Conservation (phyloP, 2,329 filamentous ascomycete genomes). For the Beauveria sp. region DNA sequence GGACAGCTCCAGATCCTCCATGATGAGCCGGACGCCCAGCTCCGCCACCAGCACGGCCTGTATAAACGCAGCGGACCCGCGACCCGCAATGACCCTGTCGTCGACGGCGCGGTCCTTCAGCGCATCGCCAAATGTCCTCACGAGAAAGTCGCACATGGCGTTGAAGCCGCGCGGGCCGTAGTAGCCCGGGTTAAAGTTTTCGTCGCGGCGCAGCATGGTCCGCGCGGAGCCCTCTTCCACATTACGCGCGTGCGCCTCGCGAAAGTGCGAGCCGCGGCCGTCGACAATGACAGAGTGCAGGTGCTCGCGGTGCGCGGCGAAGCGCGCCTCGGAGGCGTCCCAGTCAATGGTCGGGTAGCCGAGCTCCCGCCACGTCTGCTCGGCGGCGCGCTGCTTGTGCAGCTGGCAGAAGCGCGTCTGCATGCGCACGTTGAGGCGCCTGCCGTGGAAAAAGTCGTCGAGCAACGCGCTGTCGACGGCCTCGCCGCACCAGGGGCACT, state of each 20-base stretch:
- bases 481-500: conserved; percentile 61
- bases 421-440: conserved; percentile 45
- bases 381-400: conserved; percentile 51
- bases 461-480: conserved; percentile 49
- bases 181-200: conserved; percentile 65
- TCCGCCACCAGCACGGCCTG: conserved; percentile 75
- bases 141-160: conserved; percentile 63
- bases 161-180: conserved; percentile 71
- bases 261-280: conserved; percentile 53
- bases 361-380: conserved; percentile 37
- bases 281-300: conserved; percentile 52
- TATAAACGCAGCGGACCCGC: conserved; percentile 61
- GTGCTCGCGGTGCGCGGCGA: conserved; percentile 45
- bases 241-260: conserved; percentile 45
- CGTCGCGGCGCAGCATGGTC: conserved; percentile 52
- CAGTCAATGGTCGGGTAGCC: conserved; percentile 69
- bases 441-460: conserved; percentile 40
- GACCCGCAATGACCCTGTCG: conserved; percentile 58
- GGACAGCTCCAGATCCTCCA: conserved; percentile 45
- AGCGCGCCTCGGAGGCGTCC: conserved; percentile 50
- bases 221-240: conserved; percentile 51
- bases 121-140: conserved; percentile 48
- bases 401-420: conserved; percentile 57
- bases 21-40: conserved; percentile 45
- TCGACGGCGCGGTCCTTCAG: conserved; percentile 55